A percentile compares a stretch with the other conserved stretches of the same genome.
phyloP scores from a whole-genome alignment of 306 rosid species.

The Cucurbita ficifolia region DNA sequence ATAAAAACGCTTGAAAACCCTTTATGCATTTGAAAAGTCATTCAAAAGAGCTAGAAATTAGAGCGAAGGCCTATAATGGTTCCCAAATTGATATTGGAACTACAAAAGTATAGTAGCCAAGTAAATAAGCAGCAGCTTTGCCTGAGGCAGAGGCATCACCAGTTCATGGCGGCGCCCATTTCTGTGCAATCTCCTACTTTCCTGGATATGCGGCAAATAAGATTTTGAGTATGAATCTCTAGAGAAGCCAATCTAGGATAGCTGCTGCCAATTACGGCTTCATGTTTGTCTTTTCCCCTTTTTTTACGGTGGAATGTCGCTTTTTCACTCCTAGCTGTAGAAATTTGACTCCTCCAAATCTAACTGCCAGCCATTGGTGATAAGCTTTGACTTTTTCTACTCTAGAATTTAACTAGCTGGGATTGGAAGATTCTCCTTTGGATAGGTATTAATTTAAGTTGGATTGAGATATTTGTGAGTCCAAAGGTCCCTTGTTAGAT shows the following conservation, averaged over 20 bases:
- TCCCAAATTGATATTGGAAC: neutral
- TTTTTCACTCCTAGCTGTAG: neutral
- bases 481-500: too few species aligned
- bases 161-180: slow-evolving; percentile 23
- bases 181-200: neutral
- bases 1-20: neutral
- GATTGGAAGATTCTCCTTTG: too few species aligned
- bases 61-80: neutral
- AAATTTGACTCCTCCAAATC: neutral
- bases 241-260: neutral
- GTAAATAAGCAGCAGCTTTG: slow-evolving; percentile 39
- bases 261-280: neutral
- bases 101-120: neutral
- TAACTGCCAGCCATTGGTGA: neutral
- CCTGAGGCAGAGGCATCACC: slow-evolving; percentile 74
- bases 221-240: neutral
- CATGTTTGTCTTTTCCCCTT: neutral
- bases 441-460: too few species aligned
- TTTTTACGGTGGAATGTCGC: neutral
- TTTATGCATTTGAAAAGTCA: neutral
- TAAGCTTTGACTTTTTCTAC: too few species aligned
- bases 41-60: neutral
- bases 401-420: too few species aligned
- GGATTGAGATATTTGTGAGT: too few species aligned
- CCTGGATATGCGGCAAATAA: neutral